Conservation (phyloP, 805 yeast species). For the Tetrapisispora iriomotensis region DNA sequence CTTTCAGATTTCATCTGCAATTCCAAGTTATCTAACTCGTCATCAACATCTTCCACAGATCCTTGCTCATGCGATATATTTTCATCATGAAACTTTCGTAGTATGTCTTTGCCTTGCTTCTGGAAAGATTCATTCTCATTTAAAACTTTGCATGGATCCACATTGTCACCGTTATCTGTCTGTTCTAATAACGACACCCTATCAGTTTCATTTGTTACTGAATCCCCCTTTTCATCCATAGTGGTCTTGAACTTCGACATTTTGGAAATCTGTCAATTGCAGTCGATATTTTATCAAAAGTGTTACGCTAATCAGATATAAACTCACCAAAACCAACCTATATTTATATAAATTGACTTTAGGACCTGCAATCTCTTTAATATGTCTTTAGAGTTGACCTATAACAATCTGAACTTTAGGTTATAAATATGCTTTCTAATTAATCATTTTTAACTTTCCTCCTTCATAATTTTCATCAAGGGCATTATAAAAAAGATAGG, state of each 20-base stretch:
- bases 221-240: background rate
- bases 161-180: slow-evolving; percentile 1
- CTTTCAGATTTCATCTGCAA: slow-evolving; percentile 1
- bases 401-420: no score
- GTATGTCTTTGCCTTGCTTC: background rate
- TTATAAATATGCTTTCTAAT: no score
- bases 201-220: background rate
- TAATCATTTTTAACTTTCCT: no score
- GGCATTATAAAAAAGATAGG: no score
- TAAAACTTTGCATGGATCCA: slow-evolving; percentile 1
- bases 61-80: background rate
- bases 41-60: slow-evolving; percentile 3
- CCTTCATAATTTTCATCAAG: no score
- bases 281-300: no score
- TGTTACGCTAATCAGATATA: no score
- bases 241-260: background rate
- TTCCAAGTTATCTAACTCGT: slow-evolving; percentile 3
- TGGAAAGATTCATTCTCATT: background rate
- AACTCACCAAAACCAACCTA: no score
- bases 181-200: background rate
- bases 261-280: no score
- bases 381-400: no score
- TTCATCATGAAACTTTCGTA: background rate
- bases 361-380: no score
- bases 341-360: no score